A percentile compares a stretch with the other conserved stretches of the same genome.
These are phyloP conservation scores for Nitzschia sp. DNA, from an alignment of 108 stramenopile species.

Conservation along the genomic window DNA sequence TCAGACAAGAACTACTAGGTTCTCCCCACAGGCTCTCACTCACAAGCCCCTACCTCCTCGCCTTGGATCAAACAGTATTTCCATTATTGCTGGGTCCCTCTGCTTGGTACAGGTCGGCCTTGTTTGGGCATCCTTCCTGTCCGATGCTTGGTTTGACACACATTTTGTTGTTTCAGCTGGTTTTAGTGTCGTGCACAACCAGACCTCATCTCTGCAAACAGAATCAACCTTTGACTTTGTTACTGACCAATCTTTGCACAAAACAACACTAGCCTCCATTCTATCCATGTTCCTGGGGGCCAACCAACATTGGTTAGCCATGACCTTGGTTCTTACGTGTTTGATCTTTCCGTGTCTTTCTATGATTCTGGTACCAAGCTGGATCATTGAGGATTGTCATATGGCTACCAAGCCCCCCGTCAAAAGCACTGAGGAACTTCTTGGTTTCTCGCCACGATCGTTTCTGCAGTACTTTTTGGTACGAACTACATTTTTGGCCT, in stretches of 20 bases:
- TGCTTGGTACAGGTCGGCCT: constrained; percentile 38
- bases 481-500: constrained; percentile 29
- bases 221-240: too few relatives aligned
- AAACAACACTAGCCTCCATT: constrained; percentile 23
- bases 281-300: constrained; percentile 25
- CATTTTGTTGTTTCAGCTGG: constrained; percentile 15
- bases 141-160: constrained; percentile 43
- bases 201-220: background rate
- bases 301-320: constrained; percentile 22
- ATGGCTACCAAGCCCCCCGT: background rate
- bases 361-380: constrained; percentile 29
- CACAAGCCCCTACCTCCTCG: background rate
- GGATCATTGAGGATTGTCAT: constrained; percentile 24
- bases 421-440: background rate
- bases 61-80: constrained; percentile 8
- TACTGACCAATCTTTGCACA: constrained; percentile 19
- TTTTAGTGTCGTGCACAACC: background rate
- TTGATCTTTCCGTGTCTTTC: constrained; percentile 39
- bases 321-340: constrained; percentile 28
- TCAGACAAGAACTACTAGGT: too few relatives aligned
- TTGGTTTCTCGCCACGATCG: constrained; percentile 16
- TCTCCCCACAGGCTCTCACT: too few relatives aligned
- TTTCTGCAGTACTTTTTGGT: constrained; percentile 32
- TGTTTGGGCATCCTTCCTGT: constrained; percentile 48
- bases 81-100: constrained; percentile 32